Percentiles rank a stretch among this genome's conserved stretches.
Conservation (phyloP, 176 grass and related monocot species). For the Lolium multiflorum region DNA sequence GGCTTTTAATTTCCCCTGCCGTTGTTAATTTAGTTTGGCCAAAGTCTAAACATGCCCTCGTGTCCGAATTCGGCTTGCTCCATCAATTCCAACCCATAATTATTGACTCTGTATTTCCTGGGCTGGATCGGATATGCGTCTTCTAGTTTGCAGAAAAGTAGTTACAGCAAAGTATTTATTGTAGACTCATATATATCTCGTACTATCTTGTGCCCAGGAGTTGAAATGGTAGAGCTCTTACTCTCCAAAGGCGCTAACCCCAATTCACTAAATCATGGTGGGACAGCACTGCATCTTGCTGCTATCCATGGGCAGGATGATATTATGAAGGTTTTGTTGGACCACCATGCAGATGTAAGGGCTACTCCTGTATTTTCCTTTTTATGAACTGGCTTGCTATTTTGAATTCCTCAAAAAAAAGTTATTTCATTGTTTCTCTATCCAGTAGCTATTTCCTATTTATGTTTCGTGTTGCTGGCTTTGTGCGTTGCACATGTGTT, state of each 20-base stretch:
- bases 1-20: background rate
- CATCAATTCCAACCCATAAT: background rate
- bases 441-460: background rate
- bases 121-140: slow-evolving; percentile 5
- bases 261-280: slow-evolving; percentile 12
- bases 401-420: too few species aligned
- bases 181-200: background rate
- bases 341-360: slow-evolving; percentile 42
- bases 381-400: slow-evolving; percentile 1
- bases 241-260: slow-evolving; percentile 39
- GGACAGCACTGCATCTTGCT: slow-evolving; percentile 41
- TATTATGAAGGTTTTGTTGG: slow-evolving; percentile 51
- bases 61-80: background rate
- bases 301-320: background rate
- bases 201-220: slow-evolving; percentile 39
- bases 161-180: slow-evolving; percentile 4
- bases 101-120: slow-evolving; percentile 1
- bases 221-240: slow-evolving; percentile 46
- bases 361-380: background rate
- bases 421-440: background rate
- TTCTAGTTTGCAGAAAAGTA: background rate
- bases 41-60: slow-evolving; percentile 6
- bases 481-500: background rate
- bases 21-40: slow-evolving; percentile 4
- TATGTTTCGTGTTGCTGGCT: background rate